A percentile compares a stretch with the other conserved stretches of the same genome.
phyloP scores from a whole-genome alignment of 2,329 filamentous ascomycete genomes.

The Colletotrichum sp. region DNA sequence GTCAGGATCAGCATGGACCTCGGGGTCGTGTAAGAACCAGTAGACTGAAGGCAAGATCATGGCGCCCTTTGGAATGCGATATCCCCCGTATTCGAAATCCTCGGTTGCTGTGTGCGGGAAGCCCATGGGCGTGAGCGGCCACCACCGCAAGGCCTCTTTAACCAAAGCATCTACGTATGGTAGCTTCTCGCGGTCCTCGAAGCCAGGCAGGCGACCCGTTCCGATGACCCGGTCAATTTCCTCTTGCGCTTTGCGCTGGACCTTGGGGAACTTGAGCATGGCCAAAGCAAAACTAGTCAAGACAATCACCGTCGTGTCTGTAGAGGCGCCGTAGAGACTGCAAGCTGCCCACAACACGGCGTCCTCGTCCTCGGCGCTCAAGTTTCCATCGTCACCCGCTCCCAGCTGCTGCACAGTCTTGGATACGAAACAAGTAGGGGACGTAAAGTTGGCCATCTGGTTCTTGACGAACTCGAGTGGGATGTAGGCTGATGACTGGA shows the following conservation, averaged over 20 bases:
- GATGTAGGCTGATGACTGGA: conserved; percentile 21
- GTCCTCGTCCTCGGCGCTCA: conserved; percentile 25
- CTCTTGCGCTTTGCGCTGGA: conserved; percentile 27
- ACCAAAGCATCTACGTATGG: conserved; percentile 35
- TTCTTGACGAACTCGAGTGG: conserved; percentile 35
- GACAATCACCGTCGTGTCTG: conserved; percentile 32
- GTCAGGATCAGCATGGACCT: conserved; percentile 72
- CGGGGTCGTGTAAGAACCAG: conserved; percentile 65
- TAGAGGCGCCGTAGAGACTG: conserved; percentile 32
- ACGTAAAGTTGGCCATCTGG: conserved; percentile 27
- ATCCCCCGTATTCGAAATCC: not conserved
- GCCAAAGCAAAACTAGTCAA: conserved; percentile 26
- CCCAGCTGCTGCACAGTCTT: conserved; percentile 25
- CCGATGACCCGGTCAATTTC: conserved; percentile 33
- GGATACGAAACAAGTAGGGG: conserved; percentile 31
- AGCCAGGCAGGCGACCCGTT: conserved; percentile 28
- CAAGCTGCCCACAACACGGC: conserved; percentile 28
- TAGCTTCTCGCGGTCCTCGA: conserved; percentile 30
- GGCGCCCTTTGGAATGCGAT: conserved; percentile 6
- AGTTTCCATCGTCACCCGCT: not conserved
- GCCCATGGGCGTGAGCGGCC: conserved; percentile 36
- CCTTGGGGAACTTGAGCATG: conserved; percentile 27
- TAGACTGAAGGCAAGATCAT: conserved; percentile 27
- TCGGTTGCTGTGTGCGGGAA: conserved; percentile 42
- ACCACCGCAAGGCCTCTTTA: conserved; percentile 36